These are phyloP conservation scores for Scheffersomyces ergatensis DNA, from an alignment of 805 yeast genomes.

Conservation along the genomic window DNA sequence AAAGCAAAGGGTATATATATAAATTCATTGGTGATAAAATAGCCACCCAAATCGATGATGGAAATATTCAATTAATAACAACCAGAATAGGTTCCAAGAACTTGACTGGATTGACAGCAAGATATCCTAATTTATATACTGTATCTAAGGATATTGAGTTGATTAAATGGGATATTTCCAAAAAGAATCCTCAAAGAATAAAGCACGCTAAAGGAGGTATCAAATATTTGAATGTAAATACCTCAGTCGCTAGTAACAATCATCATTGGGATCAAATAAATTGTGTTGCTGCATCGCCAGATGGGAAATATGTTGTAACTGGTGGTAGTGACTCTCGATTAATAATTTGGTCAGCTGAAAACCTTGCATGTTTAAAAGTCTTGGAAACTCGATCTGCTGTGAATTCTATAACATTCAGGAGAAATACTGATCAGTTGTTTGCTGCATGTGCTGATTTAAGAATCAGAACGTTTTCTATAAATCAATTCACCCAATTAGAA, in stretches of 20 bases:
- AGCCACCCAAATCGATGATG: slow-evolving; percentile 35
- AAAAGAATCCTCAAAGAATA: slow-evolving; percentile 61
- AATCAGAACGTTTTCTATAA: slow-evolving; percentile 81
- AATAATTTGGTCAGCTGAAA: slow-evolving; percentile 83
- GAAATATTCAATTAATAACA: slow-evolving; percentile 29
- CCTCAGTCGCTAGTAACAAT: slow-evolving; percentile 50
- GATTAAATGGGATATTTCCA: slow-evolving; percentile 72
- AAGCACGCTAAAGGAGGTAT: slow-evolving; percentile 66
- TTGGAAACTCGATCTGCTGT: slow-evolving; percentile 77
- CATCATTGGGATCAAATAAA: slow-evolving; percentile 79
- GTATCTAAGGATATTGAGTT: slow-evolving; percentile 79
- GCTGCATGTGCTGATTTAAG: slow-evolving; percentile 93
- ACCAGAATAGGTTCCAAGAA: slow-evolving; percentile 63
- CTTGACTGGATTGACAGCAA: slow-evolving; percentile 54
- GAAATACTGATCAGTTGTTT: slow-evolving; percentile 78
- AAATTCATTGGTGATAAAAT: slow-evolving; percentile 58
- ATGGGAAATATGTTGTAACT: slow-evolving; percentile 85
- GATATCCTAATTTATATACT: slow-evolving; percentile 66
- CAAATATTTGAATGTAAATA: slow-evolving; percentile 38
- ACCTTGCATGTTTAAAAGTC: slow-evolving; percentile 70
- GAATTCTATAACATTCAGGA: slow-evolving; percentile 71
- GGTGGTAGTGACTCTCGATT: slow-evolving; percentile 85
- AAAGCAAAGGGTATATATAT: slow-evolving; percentile 80
- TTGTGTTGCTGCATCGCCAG: slow-evolving; percentile 79
- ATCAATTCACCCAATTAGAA: slow-evolving; percentile 86